Evolutionary conservation across 2,329 filamentous ascomycete genomes (phyloP), one percentile per base, ranked within the genome.

Genomic region (Aspergillus proliferans): DNA sequence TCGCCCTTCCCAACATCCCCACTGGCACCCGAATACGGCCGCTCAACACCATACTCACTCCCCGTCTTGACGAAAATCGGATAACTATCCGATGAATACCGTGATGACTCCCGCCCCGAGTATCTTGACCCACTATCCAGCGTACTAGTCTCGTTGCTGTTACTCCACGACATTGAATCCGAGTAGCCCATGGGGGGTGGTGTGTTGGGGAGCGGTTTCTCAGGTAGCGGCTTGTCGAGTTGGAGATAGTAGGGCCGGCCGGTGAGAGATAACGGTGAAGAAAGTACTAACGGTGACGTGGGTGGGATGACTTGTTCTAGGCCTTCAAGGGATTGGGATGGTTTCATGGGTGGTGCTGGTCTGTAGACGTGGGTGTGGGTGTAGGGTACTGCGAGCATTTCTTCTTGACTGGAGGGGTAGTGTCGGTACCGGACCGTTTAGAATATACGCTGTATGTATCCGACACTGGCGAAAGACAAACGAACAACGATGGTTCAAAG

Each of bases 221-320:
- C 53, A 34, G 61, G 65, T 12, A 67, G 60, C 2, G 65, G 64
- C 48, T 66, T 69, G 43, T 64, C 59, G 44, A 65, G 54, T 38
- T 57, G 57, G 15, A 64, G 18, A 8, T 40, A 40, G 18, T 40
- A 40, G 10, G 38, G 38, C 18, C 38, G 38, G 19, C 38, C 38
- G 3, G 15, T 15, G 15, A 22, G 38, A 3, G 38, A 40, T 22
- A 40, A 40, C 4, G 38, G 38, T 15, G 26, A 30, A 12, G 26
- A 30, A 5, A 30, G 26, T 30, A 50, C 7, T 56, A 51, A 22
- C 55, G 52, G 42, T 48, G 50, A 22, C 42, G 52, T 55, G 49
- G 67, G 67, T 21, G 65, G 67, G 8, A 71, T 53, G 6, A 67
- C 66, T 48, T 58, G 58, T 45, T 71, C 68, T 22, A 71, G 53